Conservation (phyloP, 1,139 yeast genomes). For the Debaryomycetaceae sp. region DNA sequence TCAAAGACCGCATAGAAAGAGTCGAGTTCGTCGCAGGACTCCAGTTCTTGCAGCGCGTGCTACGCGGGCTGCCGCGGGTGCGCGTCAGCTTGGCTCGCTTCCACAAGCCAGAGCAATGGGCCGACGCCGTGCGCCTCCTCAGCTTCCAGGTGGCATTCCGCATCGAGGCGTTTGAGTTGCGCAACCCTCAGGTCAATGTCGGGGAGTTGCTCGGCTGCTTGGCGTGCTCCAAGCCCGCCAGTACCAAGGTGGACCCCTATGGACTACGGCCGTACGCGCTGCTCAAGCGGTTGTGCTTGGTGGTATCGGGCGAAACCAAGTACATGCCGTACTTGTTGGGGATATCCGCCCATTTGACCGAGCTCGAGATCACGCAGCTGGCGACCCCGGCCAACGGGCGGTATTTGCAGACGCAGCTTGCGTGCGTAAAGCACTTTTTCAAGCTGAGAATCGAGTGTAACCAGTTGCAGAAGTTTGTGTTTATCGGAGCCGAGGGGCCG, state of each 20-base stretch:
- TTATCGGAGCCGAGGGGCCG: neutral
- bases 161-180: slow-evolving; percentile 21
- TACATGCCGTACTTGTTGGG: slow-evolving; percentile 7
- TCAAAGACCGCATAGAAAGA: slow-evolving; percentile 22
- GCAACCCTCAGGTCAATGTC: slow-evolving; percentile 14
- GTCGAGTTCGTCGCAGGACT: slow-evolving; percentile 30
- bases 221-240: neutral
- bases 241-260: neutral
- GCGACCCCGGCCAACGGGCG: neutral
- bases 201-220: slow-evolving; percentile 6
- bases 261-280: slow-evolving; percentile 5
- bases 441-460: neutral
- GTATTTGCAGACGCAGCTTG: slow-evolving; percentile 3
- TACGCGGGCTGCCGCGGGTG: slow-evolving; percentile 14
- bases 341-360: slow-evolving; percentile 24
- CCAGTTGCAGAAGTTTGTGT: neutral
- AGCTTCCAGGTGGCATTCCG: slow-evolving; percentile 12
- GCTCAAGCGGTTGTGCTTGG: slow-evolving; percentile 5
- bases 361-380: slow-evolving; percentile 18
- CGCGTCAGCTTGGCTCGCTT: slow-evolving; percentile 24
- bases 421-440: slow-evolving; percentile 1
- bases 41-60: slow-evolving; percentile 21
- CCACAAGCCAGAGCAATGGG: slow-evolving; percentile 18
- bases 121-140: slow-evolving; percentile 5
- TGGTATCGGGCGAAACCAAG: slow-evolving; percentile 6